Evolutionary conservation across 257 asterid species (phyloP), one percentile per base, ranked within the genome.

Genomic region (Fraxinus anomala): DNA sequence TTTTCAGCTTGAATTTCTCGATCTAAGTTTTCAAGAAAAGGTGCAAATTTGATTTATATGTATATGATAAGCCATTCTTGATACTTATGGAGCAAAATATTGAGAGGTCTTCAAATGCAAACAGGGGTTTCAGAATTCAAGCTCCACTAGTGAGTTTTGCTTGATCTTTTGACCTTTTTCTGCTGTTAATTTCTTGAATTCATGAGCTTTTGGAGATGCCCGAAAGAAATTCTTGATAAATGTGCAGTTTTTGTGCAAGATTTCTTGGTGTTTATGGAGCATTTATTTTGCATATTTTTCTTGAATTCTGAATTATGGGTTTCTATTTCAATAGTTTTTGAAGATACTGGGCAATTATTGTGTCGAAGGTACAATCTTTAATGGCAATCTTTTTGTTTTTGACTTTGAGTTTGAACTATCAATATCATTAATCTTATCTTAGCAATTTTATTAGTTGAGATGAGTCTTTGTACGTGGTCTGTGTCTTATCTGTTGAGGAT

Each of bases 81-180:
- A 83, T 83, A 87, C 81, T 61, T 59, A 88, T 88, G 97, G 96
- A 91, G 86, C 94, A 88, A 80, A 86, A 85, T 24, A 77, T 80
- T 80, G 96, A 90, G 88, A 88, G 96, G 91, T 88, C 94, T 73
- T 88, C 94, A 37, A 87, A 88, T 86, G 94, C 73, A 68, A 91
- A 83, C 40, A 94, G 97, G 95, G 92, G 89, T 76, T 87, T 79
- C 83, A 85, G 98, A 87, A 89, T 91, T 80, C 98, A 91, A 82
- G 93, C 98, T 87, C 96, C 97, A 77, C 85, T 94, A 96, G 97
- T 94, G 87, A 89, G 92, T 80, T 78, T 47, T 9, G 30, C 40
- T 23, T 24, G 47, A 65, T 68, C 80, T 78, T 81, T 81, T 83
- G n/a, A 39, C 70, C 33, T 73, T 69, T 73, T 79, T 81, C 31